Base-by-base conservation (phyloP, 345 rosid species). In the Gossypium turneri region DNA sequence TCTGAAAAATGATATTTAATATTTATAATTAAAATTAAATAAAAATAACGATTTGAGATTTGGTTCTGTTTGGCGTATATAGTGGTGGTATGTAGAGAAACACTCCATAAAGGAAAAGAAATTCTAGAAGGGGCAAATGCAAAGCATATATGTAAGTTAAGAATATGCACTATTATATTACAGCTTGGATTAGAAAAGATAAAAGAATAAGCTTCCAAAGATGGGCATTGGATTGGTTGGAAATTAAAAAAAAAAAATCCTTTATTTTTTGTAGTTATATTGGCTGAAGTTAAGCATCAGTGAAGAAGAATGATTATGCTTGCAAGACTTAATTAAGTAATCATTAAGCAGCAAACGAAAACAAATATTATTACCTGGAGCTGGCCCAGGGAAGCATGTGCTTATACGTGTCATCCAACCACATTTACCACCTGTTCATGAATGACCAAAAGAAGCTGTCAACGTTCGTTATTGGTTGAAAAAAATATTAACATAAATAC, bases 401-500 rank as follows among this genome's bases (percentile, higher is more conserved):
- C 57, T 7, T 19, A 1, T 67, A 81, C 84, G 86, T 80, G 85
- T 59, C 84, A 0, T 45, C 24, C n/a, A 4, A 1, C 0, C 3
- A 15, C 2, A 8, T 8, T 0, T 25, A 63, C 73, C 80, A 77
- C 74, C 74, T 83, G 62, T 51, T 29, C 12, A 0, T 12, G 13
- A 10, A 52, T 4, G 79, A n/a, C 74, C 84, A 78, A 83, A 77
- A 45, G 69, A 34, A 79, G 78, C 57, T 53, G 87, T 82, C 82
- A 75, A 17, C 19, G 41, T 48, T 12, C 10, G 61, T 51, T 48
- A n/a, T 47, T 47, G 13, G 63, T 74, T 41, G 9, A 7, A 10
- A 16, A 45, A 9, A 55, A 19, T 17, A 47, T 45, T 16, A 22
- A 20, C 10, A 53, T 63, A n/a, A 34, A 55, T 50, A 3, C 50